Conservation (phyloP, 2,329 filamentous ascomycete species). For the Exophiala calicioides region DNA sequence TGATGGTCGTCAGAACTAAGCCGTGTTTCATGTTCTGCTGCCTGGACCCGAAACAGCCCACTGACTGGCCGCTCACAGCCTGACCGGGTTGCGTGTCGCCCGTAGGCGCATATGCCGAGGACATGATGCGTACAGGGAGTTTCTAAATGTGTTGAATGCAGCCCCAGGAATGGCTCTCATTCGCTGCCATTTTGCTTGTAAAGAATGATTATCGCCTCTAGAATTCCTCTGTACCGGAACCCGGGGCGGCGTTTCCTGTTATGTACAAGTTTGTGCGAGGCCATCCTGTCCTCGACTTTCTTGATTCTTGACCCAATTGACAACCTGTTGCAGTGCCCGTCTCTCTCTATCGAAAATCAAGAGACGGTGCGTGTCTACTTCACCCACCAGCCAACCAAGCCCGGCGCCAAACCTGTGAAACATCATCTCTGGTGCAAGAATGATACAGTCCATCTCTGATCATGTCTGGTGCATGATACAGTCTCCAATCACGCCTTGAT, state of each 20-base stretch:
- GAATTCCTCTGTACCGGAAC: background rate
- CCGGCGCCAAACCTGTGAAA: conserved; percentile 24
- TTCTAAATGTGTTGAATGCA: conserved; percentile 6
- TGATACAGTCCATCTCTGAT: conserved; percentile 8
- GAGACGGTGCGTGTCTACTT: conserved; percentile 12
- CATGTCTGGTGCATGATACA: no score
- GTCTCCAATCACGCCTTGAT: conserved; percentile 66
- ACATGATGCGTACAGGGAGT: conserved; percentile 15
- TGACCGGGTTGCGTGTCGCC: conserved; percentile 12
- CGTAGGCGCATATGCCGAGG: conserved; percentile 10
- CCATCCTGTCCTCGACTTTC: conserved; percentile 5
- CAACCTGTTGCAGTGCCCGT: conserved; percentile 7
- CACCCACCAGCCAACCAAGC: conserved; percentile 22
- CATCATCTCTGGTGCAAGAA: conserved; percentile 21
- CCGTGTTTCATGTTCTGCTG: conserved; percentile 25
- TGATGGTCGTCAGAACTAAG: conserved; percentile 1
- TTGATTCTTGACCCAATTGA: conserved; percentile 11
- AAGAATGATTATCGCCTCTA: conserved; percentile 11
- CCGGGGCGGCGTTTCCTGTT: conserved; percentile 4
- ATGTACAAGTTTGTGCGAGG: conserved; percentile 23
- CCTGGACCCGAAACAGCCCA: conserved; percentile 18
- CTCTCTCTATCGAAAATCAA: conserved; percentile 12
- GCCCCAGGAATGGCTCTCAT: conserved; percentile 2
- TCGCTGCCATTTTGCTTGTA: conserved; percentile 13
- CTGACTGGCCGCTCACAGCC: conserved; percentile 17